Evolutionary conservation across 2,329 filamentous ascomycete genomes (phyloP).

Genomic region (Calonectria honghensis): DNA sequence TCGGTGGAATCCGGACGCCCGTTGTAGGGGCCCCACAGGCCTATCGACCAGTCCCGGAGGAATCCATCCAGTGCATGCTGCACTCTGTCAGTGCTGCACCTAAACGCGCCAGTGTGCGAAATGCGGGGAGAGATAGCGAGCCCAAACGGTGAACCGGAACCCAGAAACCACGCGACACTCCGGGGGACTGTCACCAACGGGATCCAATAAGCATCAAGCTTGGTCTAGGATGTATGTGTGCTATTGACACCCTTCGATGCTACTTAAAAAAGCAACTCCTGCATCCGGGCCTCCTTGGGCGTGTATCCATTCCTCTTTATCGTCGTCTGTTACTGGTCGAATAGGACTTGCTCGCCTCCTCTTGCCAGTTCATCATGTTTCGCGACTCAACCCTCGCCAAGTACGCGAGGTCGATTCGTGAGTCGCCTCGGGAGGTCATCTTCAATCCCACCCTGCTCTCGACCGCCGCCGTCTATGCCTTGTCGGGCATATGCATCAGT

Average conservation of each 20-base stretch:
- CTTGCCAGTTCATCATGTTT: conserved; percentile 7
- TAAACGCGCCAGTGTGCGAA: conserved; percentile 2
- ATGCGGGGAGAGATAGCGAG: conserved; percentile 40
- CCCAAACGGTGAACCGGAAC: conserved; percentile 1
- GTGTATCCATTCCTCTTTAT: neutral
- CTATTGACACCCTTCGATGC: neutral
- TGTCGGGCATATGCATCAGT: conserved; percentile 46
- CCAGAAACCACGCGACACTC: conserved; percentile 31
- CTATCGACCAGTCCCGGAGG: conserved; percentile 34
- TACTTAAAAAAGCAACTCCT: neutral
- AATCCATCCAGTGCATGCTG: conserved; percentile 34
- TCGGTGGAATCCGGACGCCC: conserved; percentile 38
- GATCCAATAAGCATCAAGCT: conserved; percentile 13
- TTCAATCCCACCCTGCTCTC: conserved; percentile 37
- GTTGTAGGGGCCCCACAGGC: conserved; percentile 17
- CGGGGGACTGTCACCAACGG: neutral
- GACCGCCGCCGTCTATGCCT: conserved; percentile 41
- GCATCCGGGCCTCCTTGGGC: neutral
- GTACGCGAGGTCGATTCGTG: conserved; percentile 38
- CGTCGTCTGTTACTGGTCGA: neutral
- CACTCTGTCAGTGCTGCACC: conserved; percentile 3
- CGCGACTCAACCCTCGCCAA: conserved; percentile 40
- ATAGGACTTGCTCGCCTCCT: neutral
- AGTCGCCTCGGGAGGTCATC: conserved; percentile 44
- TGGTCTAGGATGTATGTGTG: conserved; percentile 22